Percentiles rank a stretch among this genome's conserved stretches.
These are phyloP conservation scores for Cladosporium sp. DNA, from an alignment of 2,329 filamentous ascomycete genomes.

Conservation along the genomic window DNA sequence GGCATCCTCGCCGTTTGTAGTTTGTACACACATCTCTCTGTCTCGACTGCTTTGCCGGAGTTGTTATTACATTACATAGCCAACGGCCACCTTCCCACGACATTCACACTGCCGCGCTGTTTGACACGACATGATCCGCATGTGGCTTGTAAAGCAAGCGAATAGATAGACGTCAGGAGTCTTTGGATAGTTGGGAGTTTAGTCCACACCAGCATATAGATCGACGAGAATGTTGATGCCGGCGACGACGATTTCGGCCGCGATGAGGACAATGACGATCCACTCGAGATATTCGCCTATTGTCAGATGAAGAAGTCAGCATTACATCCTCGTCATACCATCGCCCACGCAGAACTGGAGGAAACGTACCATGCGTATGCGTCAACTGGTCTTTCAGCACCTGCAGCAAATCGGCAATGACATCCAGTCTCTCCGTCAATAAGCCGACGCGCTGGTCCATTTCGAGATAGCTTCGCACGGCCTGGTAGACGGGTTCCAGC, in stretches of 20 bases:
- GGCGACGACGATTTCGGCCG: slow-evolving; percentile 81
- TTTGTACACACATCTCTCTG: too few relatives aligned
- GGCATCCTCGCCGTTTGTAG: too few relatives aligned
- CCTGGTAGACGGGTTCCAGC: slow-evolving; percentile 92
- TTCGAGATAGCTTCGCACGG: slow-evolving; percentile 90
- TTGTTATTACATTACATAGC: too few relatives aligned
- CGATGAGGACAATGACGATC: slow-evolving; percentile 87
- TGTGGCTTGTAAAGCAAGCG: too few relatives aligned
- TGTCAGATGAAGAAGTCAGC: neutral
- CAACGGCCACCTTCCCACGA: too few relatives aligned
- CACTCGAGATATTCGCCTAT: slow-evolving; percentile 47
- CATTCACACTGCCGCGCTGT: too few relatives aligned
- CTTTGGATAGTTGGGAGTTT: neutral
- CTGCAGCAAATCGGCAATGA: slow-evolving; percentile 87
- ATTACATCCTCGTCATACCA: too few relatives aligned
- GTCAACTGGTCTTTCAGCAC: slow-evolving; percentile 94
- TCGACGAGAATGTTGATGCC: slow-evolving; percentile 94
- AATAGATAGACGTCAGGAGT: too few relatives aligned
- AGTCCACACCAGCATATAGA: slow-evolving; percentile 60
- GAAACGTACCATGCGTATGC: slow-evolving; percentile 78
- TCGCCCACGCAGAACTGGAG: neutral
- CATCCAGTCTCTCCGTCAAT: slow-evolving; percentile 82
- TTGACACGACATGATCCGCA: too few relatives aligned
- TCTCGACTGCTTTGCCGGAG: too few relatives aligned
- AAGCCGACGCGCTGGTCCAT: slow-evolving; percentile 94